phyloP scores from a whole-genome alignment of 805 yeast species.

The Lipomyces spencermartinsiae region DNA sequence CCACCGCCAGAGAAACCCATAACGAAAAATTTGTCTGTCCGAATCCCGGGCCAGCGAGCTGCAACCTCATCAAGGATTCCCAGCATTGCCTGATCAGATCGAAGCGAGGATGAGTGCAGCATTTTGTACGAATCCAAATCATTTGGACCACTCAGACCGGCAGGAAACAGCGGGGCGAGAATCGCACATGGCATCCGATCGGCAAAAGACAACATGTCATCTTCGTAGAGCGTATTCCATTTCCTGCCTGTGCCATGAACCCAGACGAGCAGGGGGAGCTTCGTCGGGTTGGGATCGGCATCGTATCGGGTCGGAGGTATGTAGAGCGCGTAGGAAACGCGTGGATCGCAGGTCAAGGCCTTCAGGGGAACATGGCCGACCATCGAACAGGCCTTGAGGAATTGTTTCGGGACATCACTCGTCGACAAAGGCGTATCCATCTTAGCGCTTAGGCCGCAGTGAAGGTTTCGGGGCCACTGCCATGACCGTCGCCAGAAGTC shows the following conservation, averaged over 20 bases:
- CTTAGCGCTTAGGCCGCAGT: too few species aligned
- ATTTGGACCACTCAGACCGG: neutral
- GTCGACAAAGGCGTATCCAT: neutral
- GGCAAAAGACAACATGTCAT: too few species aligned
- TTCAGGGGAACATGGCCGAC: neutral
- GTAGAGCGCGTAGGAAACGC: neutral
- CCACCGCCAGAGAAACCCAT: neutral
- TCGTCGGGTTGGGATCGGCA: too few species aligned
- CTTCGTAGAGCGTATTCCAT: too few species aligned
- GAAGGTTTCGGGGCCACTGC: too few species aligned
- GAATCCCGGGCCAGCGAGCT: neutral
- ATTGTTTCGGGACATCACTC: neutral
- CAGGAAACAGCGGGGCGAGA: neutral
- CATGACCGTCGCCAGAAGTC: too few species aligned
- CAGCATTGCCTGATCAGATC: neutral
- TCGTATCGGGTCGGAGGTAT: neutral
- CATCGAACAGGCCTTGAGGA: neutral
- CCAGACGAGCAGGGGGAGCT: too few species aligned
- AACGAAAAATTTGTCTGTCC: neutral
- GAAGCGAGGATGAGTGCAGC: neutral
- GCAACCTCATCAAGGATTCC: neutral
- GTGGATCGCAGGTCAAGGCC: neutral
- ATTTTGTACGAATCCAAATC: neutral
- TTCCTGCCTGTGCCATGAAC: too few species aligned
- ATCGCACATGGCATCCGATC: too few species aligned